Evolutionary conservation across 2,329 filamentous ascomycete genomes (phyloP).

Genomic region (Parafenestella ontariensis): DNA sequence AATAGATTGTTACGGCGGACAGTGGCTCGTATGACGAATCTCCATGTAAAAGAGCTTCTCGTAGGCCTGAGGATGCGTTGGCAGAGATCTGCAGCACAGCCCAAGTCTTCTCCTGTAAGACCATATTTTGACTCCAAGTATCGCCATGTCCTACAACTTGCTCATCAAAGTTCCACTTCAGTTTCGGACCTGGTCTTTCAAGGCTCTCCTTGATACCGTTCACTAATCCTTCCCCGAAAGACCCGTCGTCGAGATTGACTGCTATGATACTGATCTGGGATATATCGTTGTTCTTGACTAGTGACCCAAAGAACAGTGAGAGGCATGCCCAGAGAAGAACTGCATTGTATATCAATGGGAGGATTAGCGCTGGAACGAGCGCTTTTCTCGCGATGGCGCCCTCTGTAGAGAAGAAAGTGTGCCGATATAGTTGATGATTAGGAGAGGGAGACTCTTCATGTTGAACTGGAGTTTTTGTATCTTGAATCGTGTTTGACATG

Average conservation of each 20-base stretch:
- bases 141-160: not conserved
- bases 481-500: not conserved
- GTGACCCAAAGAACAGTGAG: constrained; percentile 7
- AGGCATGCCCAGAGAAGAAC: constrained; percentile 9
- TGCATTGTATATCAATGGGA: constrained; percentile 8
- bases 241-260: constrained; percentile 5
- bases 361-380: not conserved
- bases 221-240: not conserved
- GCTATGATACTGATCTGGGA: constrained; percentile 1
- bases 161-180: not conserved
- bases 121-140: not conserved
- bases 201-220: constrained; percentile 1
- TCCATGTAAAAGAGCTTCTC: not conserved
- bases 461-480: not conserved
- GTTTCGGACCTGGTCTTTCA: not conserved
- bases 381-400: not conserved
- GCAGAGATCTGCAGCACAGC: constrained; percentile 7
- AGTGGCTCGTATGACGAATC: constrained; percentile 5
- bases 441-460: not conserved
- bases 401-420: not conserved
- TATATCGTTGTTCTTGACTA: constrained; percentile 5
- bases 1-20: constrained; percentile 6
- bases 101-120: constrained; percentile 6
- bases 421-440: not conserved
- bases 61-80: not conserved